A percentile compares a stretch with the other conserved stretches of the same genome.
Evolutionary conservation across 257 asterid genomes (phyloP).

Genomic region (Nicotiana knightiana): DNA sequence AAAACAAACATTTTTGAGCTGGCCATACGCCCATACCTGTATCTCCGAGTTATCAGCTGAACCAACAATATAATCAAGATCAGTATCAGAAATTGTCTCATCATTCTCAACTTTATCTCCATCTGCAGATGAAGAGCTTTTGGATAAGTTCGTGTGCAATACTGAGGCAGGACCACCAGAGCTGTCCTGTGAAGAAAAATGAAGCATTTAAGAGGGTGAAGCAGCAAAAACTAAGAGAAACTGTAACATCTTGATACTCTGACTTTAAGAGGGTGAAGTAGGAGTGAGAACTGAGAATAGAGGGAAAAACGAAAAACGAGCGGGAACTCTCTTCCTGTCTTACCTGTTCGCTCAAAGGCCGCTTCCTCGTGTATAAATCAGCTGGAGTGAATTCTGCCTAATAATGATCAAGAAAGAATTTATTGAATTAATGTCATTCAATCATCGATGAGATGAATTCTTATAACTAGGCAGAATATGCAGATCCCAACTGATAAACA

Average conservation of each 20-base stretch:
- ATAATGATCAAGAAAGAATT: slow-evolving; percentile 9
- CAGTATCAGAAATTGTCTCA: slow-evolving; percentile 78
- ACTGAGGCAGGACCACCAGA: slow-evolving; percentile 40
- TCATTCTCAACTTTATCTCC: slow-evolving; percentile 57
- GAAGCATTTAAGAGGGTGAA: slow-evolving; percentile 9
- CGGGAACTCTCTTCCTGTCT: not conserved
- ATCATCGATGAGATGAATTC: not conserved
- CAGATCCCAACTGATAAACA: not conserved
- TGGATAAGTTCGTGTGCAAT: slow-evolving; percentile 37
- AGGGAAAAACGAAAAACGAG: not conserved
- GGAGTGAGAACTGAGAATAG: not conserved
- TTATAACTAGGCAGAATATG: not conserved
- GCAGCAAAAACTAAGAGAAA: slow-evolving; percentile 1
- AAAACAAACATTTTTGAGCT: slow-evolving; percentile 1
- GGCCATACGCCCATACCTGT: slow-evolving; percentile 57
- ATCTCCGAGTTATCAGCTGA: slow-evolving; percentile 61
- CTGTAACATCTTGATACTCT: slow-evolving; percentile 9
- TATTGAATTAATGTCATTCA: slow-evolving; percentile 11
- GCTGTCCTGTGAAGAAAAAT: slow-evolving; percentile 48
- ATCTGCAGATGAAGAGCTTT: slow-evolving; percentile 35
- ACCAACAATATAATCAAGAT: slow-evolving; percentile 89
- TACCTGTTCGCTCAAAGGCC: slow-evolving; percentile 73
- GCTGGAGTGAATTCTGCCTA: slow-evolving; percentile 90
- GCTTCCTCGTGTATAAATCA: slow-evolving; percentile 73
- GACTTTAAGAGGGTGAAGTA: not conserved